phyloP scores from a whole-genome alignment of 2,329 filamentous ascomycete genomes.

The Alternaria sp. region DNA sequence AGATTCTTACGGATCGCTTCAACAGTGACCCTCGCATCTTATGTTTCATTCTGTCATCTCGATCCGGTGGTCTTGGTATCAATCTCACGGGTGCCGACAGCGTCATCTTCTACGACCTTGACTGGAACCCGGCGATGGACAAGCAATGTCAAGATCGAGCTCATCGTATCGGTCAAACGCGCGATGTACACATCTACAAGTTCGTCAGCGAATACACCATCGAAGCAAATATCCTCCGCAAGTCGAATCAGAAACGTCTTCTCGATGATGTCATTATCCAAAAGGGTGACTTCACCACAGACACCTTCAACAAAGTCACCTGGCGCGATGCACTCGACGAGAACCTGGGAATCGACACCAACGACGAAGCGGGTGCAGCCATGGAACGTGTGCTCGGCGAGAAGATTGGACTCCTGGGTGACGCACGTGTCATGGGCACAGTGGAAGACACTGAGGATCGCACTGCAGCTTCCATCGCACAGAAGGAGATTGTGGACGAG shows the following conservation, averaged over 20 bases:
- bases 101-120: slow-evolving; percentile 98
- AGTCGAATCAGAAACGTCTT: slow-evolving; percentile 97
- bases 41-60: slow-evolving; percentile 92
- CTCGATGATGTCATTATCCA: slow-evolving; percentile 98
- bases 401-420: slow-evolving; percentile 62
- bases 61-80: slow-evolving; percentile 93
- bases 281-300: slow-evolving; percentile 96
- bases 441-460: slow-evolving; percentile 94
- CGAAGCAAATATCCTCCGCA: slow-evolving; percentile 95
- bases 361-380: slow-evolving; percentile 75
- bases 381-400: slow-evolving; percentile 84
- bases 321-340: slow-evolving; percentile 71
- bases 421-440: slow-evolving; percentile 77
- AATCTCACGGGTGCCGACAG: slow-evolving; percentile 96
- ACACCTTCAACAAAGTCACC: slow-evolving; percentile 83
- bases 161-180: slow-evolving; percentile 95
- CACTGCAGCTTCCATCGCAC: slow-evolving; percentile 81
- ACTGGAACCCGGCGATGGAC: slow-evolving; percentile 99
- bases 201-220: slow-evolving; percentile 72
- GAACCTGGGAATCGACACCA: slow-evolving; percentile 46
- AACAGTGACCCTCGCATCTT: slow-evolving; percentile 92
- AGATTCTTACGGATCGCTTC: slow-evolving; percentile 94
- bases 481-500: slow-evolving; percentile 79
- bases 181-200: slow-evolving; percentile 95
- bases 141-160: slow-evolving; percentile 98